Conservation (phyloP, 2,329 filamentous ascomycete species). For the Aspergillus oerlinghausenensis region DNA sequence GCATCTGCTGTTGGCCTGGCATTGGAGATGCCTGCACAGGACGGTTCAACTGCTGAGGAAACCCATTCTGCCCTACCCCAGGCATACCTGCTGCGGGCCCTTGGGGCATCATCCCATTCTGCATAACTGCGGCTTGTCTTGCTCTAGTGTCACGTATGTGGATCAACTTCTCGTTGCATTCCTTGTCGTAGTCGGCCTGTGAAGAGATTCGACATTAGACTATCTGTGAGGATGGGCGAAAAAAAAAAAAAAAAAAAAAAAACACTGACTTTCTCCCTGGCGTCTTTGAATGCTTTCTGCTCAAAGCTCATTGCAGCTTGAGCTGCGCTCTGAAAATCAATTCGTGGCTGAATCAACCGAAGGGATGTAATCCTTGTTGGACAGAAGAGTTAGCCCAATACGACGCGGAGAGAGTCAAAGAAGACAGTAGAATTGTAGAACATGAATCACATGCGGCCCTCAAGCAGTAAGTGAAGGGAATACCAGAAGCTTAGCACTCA, state of each 20-base stretch:
- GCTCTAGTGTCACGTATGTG: constrained; percentile 43
- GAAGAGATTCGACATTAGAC: neutral
- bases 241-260: neutral
- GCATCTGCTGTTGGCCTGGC: constrained; percentile 34
- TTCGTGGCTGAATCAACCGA: constrained; percentile 41
- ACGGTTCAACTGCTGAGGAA: constrained; percentile 48
- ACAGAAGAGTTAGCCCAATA: constrained; percentile 7
- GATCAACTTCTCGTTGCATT: constrained; percentile 41
- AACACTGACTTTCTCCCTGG: constrained; percentile 28
- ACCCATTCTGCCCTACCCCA: constrained; percentile 38
- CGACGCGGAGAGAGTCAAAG: neutral
- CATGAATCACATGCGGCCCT: neutral
- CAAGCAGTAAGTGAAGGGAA: neutral
- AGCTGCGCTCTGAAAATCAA: constrained; percentile 35
- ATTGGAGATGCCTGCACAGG: constrained; percentile 50
- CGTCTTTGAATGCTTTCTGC: constrained; percentile 41
- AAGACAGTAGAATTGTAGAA: neutral
- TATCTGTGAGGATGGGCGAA: neutral
- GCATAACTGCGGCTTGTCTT: constrained; percentile 39
- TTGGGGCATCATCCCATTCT: constrained; percentile 38
- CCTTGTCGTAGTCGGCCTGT: constrained; percentile 41
- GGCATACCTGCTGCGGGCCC: constrained; percentile 27
- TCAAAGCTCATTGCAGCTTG: constrained; percentile 43
- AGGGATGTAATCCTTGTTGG: constrained; percentile 41
- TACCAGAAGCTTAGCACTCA: constrained; percentile 22